A percentile compares a stretch with the other conserved stretches of the same genome.
Evolutionary conservation across 768 basidiomycete genomes (phyloP).

Genomic region (Mrakia hoshinonis): DNA sequence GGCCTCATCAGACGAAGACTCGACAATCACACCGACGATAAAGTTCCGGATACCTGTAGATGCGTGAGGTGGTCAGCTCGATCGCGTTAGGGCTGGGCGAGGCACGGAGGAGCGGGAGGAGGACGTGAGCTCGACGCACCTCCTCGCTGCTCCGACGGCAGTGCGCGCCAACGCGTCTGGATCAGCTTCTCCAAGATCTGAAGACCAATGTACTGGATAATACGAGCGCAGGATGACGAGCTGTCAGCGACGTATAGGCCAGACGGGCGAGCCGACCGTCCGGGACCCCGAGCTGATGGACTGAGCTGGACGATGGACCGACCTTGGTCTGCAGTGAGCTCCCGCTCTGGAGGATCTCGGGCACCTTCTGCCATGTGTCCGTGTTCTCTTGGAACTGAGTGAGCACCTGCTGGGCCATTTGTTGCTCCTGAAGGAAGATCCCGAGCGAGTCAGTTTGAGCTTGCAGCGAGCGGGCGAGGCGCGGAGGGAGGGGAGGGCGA

Average conservation of each 20-base stretch:
- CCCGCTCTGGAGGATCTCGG: conserved; percentile 79
- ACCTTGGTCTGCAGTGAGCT: conserved; percentile 69
- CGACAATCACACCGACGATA: conserved; percentile 83
- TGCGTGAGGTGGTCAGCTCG: background rate
- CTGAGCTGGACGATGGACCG: conserved; percentile 15
- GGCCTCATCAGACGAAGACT: conserved; percentile 82
- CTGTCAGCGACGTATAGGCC: background rate
- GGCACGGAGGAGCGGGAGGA: background rate
- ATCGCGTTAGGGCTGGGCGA: background rate
- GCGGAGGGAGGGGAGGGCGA: background rate
- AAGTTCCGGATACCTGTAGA: conserved; percentile 81
- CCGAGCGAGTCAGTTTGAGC: background rate
- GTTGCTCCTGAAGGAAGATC: conserved; percentile 55
- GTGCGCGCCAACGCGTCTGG: conserved; percentile 85
- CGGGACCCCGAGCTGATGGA: background rate
- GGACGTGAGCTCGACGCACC: conserved; percentile 46
- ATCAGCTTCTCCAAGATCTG: conserved; percentile 96
- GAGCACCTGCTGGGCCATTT: conserved; percentile 82
- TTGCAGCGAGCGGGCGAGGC: background rate
- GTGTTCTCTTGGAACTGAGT: conserved; percentile 94
- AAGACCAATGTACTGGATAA: conserved; percentile 75
- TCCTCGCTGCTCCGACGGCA: conserved; percentile 87
- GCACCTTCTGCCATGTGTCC: conserved; percentile 95
- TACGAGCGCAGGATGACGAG: background rate
- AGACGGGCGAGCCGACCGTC: background rate